Conservation (phyloP, 2,329 filamentous ascomycete species). For the Monosporascus sp. region DNA sequence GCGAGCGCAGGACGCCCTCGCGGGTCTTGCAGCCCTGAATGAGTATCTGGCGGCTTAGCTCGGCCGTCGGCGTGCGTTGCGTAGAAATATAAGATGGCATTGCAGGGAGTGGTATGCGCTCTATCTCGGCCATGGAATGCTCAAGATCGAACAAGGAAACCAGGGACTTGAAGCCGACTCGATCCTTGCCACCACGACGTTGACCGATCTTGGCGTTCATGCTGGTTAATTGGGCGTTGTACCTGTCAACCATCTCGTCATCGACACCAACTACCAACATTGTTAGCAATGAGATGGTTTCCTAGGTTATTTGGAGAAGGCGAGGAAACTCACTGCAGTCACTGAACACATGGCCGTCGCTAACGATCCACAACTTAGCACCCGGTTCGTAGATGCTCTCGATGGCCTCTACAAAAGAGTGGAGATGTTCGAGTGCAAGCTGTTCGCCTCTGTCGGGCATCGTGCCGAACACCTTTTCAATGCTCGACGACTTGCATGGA, state of each 20-base stretch:
- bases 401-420: conserved; percentile 24
- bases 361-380: conserved; percentile 31
- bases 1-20: conserved; percentile 20
- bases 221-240: conserved; percentile 30
- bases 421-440: conserved; percentile 26
- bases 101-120: conserved; percentile 10
- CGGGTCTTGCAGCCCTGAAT: conserved; percentile 31
- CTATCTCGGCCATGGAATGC: conserved; percentile 31
- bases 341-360: conserved; percentile 36
- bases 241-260: conserved; percentile 35
- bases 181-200: conserved; percentile 16
- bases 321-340: conserved; percentile 30
- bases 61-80: conserved; percentile 19
- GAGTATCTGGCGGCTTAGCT: conserved; percentile 28
- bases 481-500: conserved; percentile 34
- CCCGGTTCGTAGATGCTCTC: conserved; percentile 27
- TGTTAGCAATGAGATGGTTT: conserved; percentile 1
- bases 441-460: conserved; percentile 30
- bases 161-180: conserved; percentile 24
- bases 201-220: conserved; percentile 28
- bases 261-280: conserved; percentile 33
- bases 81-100: conserved; percentile 29
- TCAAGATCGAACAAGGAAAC: conserved; percentile 28
- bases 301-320: neutral
- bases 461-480: conserved; percentile 26